phyloP scores from a whole-genome alignment of 805 yeast species.

The Metschnikowia kunwiensis region DNA sequence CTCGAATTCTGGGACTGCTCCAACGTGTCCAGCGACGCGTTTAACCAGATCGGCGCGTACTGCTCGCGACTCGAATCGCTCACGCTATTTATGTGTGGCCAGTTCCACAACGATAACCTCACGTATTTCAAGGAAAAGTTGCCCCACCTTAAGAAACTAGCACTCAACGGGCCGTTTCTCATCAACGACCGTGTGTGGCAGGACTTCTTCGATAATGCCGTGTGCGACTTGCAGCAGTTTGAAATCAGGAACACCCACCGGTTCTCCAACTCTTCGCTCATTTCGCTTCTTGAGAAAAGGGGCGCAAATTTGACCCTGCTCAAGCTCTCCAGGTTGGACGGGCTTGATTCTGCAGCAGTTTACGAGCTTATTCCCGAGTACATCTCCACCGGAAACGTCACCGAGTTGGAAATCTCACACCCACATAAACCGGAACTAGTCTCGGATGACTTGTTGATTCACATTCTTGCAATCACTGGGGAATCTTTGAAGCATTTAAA shows the following conservation, averaged over 20 bases:
- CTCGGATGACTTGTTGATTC: constrained; percentile 63
- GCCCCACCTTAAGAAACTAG: constrained; percentile 48
- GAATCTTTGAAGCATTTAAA: constrained; percentile 53
- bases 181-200: constrained; percentile 78
- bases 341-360: constrained; percentile 53
- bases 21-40: constrained; percentile 60
- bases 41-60: constrained; percentile 66
- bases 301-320: constrained; percentile 51
- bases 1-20: constrained; percentile 94
- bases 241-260: constrained; percentile 81
- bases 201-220: constrained; percentile 59
- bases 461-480: constrained; percentile 61
- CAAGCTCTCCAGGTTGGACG: constrained; percentile 68
- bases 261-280: constrained; percentile 63
- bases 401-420: constrained; percentile 61
- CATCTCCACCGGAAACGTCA: constrained; percentile 43
- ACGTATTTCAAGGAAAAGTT: constrained; percentile 60
- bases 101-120: constrained; percentile 73
- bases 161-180: constrained; percentile 88
- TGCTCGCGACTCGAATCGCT: constrained; percentile 71
- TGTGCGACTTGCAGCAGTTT: constrained; percentile 53
- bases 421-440: constrained; percentile 66
- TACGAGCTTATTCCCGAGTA: constrained; percentile 67
- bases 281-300: constrained; percentile 59
- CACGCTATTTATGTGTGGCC: constrained; percentile 89